A percentile compares a stretch with the other conserved stretches of the same genome.
These are phyloP conservation scores for Ogataea nitratoaversa DNA, from an alignment of 805 yeast genomes.

Conservation along the genomic window DNA sequence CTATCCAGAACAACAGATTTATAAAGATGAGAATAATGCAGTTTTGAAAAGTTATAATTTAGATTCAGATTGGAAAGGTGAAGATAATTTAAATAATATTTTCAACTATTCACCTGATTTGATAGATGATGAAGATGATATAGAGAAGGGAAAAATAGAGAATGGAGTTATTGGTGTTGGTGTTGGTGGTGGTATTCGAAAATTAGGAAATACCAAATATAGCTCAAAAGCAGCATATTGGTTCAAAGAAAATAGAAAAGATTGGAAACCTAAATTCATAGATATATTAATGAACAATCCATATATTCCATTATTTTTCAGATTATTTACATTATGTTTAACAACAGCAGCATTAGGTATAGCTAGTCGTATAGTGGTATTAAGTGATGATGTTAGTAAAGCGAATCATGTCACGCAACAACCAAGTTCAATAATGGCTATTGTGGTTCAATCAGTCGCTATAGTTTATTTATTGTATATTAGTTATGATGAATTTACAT, in stretches of 20 bases:
- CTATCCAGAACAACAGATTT: constrained; percentile 23
- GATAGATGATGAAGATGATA: constrained; percentile 11
- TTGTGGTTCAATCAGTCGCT: constrained; percentile 78
- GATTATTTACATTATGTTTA: constrained; percentile 55
- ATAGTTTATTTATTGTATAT: constrained; percentile 73
- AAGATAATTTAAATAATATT: constrained; percentile 51
- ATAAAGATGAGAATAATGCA: constrained; percentile 22
- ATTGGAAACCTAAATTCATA: constrained; percentile 58
- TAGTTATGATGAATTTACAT: constrained; percentile 85
- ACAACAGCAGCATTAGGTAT: constrained; percentile 68
- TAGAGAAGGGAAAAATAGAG: constrained; percentile 16
- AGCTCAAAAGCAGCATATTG: constrained; percentile 61
- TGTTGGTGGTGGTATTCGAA: too few species aligned
- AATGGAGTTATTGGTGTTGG: constrained; percentile 6
- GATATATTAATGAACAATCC: constrained; percentile 69
- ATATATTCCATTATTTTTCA: constrained; percentile 71
- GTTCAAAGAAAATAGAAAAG: constrained; percentile 58
- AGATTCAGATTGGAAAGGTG: constrained; percentile 68
- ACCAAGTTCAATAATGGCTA: constrained; percentile 90
- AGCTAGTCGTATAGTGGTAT: constrained; percentile 54
- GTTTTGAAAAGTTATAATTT: constrained; percentile 25
- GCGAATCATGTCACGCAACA: constrained; percentile 54
- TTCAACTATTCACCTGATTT: constrained; percentile 35
- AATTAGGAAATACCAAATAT: constrained; percentile 33
- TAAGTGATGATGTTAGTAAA: constrained; percentile 33